phyloP scores from a whole-genome alignment of 2,329 filamentous ascomycete species.

The Truncatella angustata region DNA sequence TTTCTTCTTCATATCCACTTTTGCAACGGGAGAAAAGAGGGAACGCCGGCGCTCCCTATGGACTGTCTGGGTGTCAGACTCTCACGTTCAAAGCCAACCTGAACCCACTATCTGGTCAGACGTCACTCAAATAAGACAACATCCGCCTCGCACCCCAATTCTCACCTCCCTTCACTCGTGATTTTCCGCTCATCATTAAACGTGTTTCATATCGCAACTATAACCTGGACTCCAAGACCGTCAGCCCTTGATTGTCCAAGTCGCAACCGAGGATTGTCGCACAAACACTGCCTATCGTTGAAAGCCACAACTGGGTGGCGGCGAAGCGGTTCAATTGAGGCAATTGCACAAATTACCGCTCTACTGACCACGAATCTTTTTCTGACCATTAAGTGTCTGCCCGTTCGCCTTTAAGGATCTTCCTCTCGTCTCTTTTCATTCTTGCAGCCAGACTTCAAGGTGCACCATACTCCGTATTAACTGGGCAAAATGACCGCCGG shows the following conservation, averaged over 20 bases:
- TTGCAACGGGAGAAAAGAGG: background rate
- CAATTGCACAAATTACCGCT: background rate
- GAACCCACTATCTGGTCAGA: background rate
- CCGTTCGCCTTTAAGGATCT: too few species aligned
- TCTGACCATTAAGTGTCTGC: background rate
- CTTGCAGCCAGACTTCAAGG: too few species aligned
- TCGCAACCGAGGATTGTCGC: background rate
- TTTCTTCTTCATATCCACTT: too few species aligned
- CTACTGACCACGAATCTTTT: background rate
- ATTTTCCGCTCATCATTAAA: background rate
- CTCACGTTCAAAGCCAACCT: background rate
- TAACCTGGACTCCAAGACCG: background rate
- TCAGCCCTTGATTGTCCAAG: too few species aligned
- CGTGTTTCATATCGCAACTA: background rate
- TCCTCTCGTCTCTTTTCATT: background rate
- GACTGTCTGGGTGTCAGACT: too few species aligned
- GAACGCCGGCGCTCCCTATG: background rate
- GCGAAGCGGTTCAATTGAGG: background rate
- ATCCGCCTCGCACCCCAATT: conserved; percentile 1
- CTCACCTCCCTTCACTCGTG: conserved; percentile 1
- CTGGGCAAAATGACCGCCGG: conserved; percentile 3
- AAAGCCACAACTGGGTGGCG: too few species aligned
- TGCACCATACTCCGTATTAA: too few species aligned
- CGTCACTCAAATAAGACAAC: conserved; percentile 10
- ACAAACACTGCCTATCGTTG: background rate